These are phyloP conservation scores for Phoma herbarum DNA, from an alignment of 2,329 filamentous ascomycete species.

Conservation along the genomic window DNA sequence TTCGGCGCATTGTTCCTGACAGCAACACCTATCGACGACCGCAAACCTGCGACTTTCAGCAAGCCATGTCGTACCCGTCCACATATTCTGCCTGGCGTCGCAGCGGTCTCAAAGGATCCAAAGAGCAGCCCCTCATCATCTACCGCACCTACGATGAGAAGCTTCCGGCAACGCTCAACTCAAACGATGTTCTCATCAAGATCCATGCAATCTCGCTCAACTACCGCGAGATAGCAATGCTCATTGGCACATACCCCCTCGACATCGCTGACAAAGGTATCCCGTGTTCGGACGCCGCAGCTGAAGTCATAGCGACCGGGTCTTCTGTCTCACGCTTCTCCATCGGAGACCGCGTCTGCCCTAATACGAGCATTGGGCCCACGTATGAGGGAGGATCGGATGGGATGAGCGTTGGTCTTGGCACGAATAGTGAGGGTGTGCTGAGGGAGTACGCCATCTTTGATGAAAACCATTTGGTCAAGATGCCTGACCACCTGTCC, in stretches of 20 bases:
- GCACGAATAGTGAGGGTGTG: constrained; percentile 29
- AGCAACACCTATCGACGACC: not conserved
- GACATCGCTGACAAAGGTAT: constrained; percentile 27
- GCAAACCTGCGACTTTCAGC: not conserved
- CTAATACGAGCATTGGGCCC: constrained; percentile 17
- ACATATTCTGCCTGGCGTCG: constrained; percentile 17
- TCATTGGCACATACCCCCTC: constrained; percentile 27
- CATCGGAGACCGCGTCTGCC: constrained; percentile 38
- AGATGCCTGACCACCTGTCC: constrained; percentile 31
- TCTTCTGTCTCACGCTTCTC: constrained; percentile 25
- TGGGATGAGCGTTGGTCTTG: constrained; percentile 6
- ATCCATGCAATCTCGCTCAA: constrained; percentile 43
- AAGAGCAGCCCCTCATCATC: constrained; percentile 5
- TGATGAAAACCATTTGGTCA: constrained; percentile 36
- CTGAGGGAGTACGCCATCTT: constrained; percentile 39
- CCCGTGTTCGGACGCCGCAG: constrained; percentile 36
- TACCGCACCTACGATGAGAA: constrained; percentile 14
- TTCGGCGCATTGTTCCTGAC: not conserved
- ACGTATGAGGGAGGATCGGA: constrained; percentile 26
- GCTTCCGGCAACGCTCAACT: constrained; percentile 25
- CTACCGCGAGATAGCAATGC: constrained; percentile 41
- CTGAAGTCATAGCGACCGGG: constrained; percentile 36
- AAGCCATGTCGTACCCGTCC: constrained; percentile 6
- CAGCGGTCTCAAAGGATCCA: constrained; percentile 12
- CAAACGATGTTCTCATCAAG: constrained; percentile 33